These are phyloP conservation scores for Talaromyces amestolkiae DNA, from an alignment of 2,329 filamentous ascomycete species.

Conservation along the genomic window DNA sequence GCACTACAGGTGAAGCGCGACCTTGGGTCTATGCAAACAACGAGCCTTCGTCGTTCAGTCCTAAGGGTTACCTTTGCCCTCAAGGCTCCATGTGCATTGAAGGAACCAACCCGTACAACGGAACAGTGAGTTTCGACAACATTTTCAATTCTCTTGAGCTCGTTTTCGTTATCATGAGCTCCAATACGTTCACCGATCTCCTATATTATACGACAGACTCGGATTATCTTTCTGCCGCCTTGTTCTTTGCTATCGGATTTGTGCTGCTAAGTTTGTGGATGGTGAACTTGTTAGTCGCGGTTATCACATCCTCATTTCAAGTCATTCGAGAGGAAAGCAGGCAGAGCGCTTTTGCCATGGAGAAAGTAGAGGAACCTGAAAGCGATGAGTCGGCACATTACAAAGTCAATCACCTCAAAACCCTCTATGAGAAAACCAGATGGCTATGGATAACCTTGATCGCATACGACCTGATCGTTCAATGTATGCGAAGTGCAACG, in stretches of 20 bases:
- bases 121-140: constrained; percentile 92
- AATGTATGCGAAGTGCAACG: constrained; percentile 70
- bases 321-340: constrained; percentile 96
- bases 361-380: constrained; percentile 56
- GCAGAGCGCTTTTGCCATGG: constrained; percentile 84
- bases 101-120: constrained; percentile 72
- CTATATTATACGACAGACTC: constrained; percentile 92
- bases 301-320: constrained; percentile 98
- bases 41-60: constrained; percentile 49
- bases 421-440: constrained; percentile 69
- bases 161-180: constrained; percentile 97
- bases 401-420: constrained; percentile 57
- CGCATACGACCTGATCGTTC: constrained; percentile 72
- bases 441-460: constrained; percentile 81
- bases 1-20: constrained; percentile 54
- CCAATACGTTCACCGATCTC: constrained; percentile 91
- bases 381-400: constrained; percentile 36
- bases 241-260: constrained; percentile 71
- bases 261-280: constrained; percentile 96
- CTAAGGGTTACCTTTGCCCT: constrained; percentile 87
- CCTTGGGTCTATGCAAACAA: constrained; percentile 67
- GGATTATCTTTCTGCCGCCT: constrained; percentile 80
- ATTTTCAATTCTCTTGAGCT: constrained; percentile 87
- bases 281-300: constrained; percentile 88
- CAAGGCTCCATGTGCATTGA: constrained; percentile 79